A percentile compares a stretch with the other conserved stretches of the same genome.
phyloP scores from a whole-genome alignment of 2,329 filamentous ascomycete species.

The Alternaria brassicicola region DNA sequence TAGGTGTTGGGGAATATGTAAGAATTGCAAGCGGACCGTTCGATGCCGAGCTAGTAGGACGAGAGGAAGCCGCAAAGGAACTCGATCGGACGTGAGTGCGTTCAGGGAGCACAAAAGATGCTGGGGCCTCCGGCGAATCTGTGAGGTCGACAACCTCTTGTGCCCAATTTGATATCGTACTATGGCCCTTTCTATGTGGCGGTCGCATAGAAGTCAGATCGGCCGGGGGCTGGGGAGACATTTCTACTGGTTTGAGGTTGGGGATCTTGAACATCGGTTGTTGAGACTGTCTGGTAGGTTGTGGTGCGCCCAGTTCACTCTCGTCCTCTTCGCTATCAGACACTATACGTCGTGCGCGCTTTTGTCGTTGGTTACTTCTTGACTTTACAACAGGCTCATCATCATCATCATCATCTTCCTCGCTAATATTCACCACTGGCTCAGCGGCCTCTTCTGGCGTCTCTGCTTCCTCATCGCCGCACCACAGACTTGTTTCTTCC shows the following conservation, averaged over 20 bases:
- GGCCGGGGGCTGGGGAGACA: constrained; percentile 8
- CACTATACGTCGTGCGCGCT: constrained; percentile 22
- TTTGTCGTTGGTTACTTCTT: constrained; percentile 23
- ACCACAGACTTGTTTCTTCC: constrained; percentile 40
- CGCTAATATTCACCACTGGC: constrained; percentile 12
- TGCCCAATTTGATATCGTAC: constrained; percentile 38
- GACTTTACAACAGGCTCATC: constrained; percentile 37
- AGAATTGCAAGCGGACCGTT: constrained; percentile 36
- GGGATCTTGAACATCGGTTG: constrained; percentile 11
- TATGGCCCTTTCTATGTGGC: constrained; percentile 34
- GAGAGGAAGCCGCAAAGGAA: constrained; percentile 36
- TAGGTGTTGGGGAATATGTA: constrained; percentile 45
- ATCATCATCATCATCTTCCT: constrained; percentile 40
- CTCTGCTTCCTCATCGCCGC: constrained; percentile 34
- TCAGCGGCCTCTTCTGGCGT: constrained; percentile 5
- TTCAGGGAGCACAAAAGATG: constrained; percentile 27
- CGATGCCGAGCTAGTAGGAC: constrained; percentile 40
- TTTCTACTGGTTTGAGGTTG: constrained; percentile 2
- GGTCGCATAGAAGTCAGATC: constrained; percentile 30
- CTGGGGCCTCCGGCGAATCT: constrained; percentile 31
- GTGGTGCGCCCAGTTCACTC: constrained; percentile 3
- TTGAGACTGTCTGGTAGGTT: neutral
- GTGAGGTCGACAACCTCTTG: constrained; percentile 45
- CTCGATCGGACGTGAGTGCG: constrained; percentile 27
- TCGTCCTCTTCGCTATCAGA: constrained; percentile 35